phyloP scores from a whole-genome alignment of 1,284 basidiomycete genomes.

The Naganishia albida region DNA sequence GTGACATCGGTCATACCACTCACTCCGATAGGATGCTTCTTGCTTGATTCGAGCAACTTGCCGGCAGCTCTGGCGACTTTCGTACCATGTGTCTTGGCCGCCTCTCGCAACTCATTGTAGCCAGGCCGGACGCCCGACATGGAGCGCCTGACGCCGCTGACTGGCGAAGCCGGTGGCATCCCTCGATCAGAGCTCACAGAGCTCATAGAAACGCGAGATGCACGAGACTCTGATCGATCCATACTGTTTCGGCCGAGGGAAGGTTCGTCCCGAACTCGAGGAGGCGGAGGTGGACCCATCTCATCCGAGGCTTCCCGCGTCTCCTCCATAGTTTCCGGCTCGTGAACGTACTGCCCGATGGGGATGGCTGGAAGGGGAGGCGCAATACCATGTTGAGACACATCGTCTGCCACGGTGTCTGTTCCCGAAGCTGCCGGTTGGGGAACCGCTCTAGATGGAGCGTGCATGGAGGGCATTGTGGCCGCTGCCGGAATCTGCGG shows the following conservation, averaged over 20 bases:
- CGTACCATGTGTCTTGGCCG: slow-evolving; percentile 73
- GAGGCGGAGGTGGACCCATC: slow-evolving; percentile 37
- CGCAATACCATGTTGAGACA: slow-evolving; percentile 33
- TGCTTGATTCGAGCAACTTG: slow-evolving; percentile 69
- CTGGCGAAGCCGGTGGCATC: slow-evolving; percentile 25
- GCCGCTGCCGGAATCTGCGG: neutral
- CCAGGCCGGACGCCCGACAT: slow-evolving; percentile 40
- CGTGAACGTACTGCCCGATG: slow-evolving; percentile 18
- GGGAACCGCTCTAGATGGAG: slow-evolving; percentile 6
- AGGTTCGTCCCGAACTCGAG: slow-evolving; percentile 35
- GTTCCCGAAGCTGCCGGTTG: slow-evolving; percentile 24
- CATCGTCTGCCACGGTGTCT: slow-evolving; percentile 31
- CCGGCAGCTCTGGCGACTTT: slow-evolving; percentile 70
- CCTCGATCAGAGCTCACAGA: slow-evolving; percentile 18
- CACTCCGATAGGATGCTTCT: slow-evolving; percentile 67
- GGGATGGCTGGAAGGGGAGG: slow-evolving; percentile 9
- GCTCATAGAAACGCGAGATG: slow-evolving; percentile 33
- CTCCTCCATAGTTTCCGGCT: slow-evolving; percentile 26
- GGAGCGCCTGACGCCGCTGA: slow-evolving; percentile 24
- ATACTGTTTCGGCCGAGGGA: slow-evolving; percentile 28
- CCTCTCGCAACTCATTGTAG: slow-evolving; percentile 64
- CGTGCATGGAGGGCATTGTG: slow-evolving; percentile 4
- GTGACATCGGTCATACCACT: slow-evolving; percentile 32
- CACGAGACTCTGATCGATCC: slow-evolving; percentile 37
- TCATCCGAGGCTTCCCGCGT: slow-evolving; percentile 32